phyloP scores from a whole-genome alignment of 2,329 filamentous ascomycete genomes.

The Colletotrichum coccodes region DNA sequence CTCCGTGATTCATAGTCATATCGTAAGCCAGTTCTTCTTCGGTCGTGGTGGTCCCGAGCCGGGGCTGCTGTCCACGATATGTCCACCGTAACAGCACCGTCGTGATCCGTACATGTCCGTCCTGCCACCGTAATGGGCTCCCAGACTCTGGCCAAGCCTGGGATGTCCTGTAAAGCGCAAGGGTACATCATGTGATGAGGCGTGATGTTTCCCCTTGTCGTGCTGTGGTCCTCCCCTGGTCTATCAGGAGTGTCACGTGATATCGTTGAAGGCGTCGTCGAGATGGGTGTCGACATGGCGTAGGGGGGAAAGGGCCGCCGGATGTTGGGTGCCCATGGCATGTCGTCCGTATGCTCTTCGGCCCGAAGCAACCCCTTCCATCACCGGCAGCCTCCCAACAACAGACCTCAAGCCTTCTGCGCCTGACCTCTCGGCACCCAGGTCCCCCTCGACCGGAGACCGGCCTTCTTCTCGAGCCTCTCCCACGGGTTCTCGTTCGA shows the following conservation, averaged over 20 bases:
- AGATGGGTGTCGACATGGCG: background rate
- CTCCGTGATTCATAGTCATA: conserved; percentile 5
- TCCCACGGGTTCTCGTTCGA: conserved; percentile 82
- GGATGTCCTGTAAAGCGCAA: background rate
- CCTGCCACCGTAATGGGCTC: background rate
- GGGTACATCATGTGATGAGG: conserved; percentile 31
- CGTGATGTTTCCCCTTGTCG: background rate
- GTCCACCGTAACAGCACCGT: conserved; percentile 13
- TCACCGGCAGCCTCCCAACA: background rate
- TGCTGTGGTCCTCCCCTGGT: background rate
- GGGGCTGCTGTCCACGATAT: conserved; percentile 9
- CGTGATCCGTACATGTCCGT: background rate
- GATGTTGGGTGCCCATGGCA: background rate
- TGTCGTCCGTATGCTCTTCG: background rate
- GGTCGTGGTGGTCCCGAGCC: conserved; percentile 5
- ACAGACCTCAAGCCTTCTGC: background rate
- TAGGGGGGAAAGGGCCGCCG: background rate
- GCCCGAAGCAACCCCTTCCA: background rate
- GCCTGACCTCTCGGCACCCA: conserved; percentile 50
- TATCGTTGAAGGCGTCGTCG: background rate
- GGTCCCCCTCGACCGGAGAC: conserved; percentile 53
- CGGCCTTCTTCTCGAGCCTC: conserved; percentile 58
- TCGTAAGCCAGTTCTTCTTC: conserved; percentile 16
- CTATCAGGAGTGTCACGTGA: conserved; percentile 25
- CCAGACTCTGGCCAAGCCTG: background rate